Percentiles rank a stretch among this genome's conserved stretches.
phyloP scores from a whole-genome alignment of 2,329 filamentous ascomycete genomes.

The Hypoxylon sp. region DNA sequence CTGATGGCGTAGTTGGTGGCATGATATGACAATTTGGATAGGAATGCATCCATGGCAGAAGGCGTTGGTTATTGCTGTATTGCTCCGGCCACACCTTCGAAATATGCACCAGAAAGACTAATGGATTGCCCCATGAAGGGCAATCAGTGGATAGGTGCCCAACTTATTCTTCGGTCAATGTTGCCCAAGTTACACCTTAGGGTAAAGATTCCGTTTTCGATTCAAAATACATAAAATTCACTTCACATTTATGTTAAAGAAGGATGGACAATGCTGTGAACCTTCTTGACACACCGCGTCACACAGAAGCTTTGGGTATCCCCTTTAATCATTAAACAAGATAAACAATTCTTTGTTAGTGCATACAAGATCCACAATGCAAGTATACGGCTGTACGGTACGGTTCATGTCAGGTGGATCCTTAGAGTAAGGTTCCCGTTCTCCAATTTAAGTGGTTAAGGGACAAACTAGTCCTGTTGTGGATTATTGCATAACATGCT shows the following conservation, averaged over 20 bases:
- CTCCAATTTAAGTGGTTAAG: no score
- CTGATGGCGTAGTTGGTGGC: conserved; percentile 94
- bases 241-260: conserved; percentile 21
- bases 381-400: no score
- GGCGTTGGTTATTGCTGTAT: conserved; percentile 20
- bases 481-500: neutral
- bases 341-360: neutral
- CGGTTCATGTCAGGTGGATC: neutral
- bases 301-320: neutral
- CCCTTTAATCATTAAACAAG: neutral
- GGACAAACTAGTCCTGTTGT: no score
- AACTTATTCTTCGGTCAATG: conserved; percentile 10
- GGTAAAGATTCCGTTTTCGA: conserved; percentile 16
- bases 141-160: conserved; percentile 25
- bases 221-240: conserved; percentile 8
- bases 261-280: conserved; percentile 10
- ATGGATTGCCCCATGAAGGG: conserved; percentile 39
- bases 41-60: conserved; percentile 77
- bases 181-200: conserved; percentile 16
- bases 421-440: neutral
- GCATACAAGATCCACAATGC: neutral
- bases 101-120: conserved; percentile 18
- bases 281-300: conserved; percentile 1
- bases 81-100: conserved; percentile 12
- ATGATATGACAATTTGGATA: conserved; percentile 71